Evolutionary conservation across 2,329 filamentous ascomycete genomes (phyloP), one percentile per base, ranked within the genome.

Genomic region (Pseudogymnoascus sp.): DNA sequence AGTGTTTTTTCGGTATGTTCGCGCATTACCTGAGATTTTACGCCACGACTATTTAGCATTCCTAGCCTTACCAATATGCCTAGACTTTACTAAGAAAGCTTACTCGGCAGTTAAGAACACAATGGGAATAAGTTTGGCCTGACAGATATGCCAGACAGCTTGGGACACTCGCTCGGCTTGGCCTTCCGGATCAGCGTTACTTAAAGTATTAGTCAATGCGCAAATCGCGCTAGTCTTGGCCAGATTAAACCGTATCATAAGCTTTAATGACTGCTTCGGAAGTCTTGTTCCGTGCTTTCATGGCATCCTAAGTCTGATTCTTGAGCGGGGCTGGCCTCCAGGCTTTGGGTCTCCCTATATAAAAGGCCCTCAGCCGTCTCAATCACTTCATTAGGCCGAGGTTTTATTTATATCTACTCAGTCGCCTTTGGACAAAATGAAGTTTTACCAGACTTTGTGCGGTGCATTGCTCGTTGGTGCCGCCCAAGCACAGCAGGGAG

Each of bases 401-500:
- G 42, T 29, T 48, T 48, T 48, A 48, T 48, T 48, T 25, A 29
- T 48, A 48, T 48, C 25, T 48, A 8, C 42, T 48, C 21, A 48
- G 7, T 15, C 25, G 25, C 12, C 13, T 15, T 29, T 15, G 8
- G 42, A 48, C 5, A 48, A 48, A 48, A 48, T 48, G 42, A 48
- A 13, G 25, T 48, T 48, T 15, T 48, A 48, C 42, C 42, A 48
- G 13, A 25, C 25, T n/a, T 48, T 48, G 25, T 29, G 25, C 42
- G 25, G 42, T 15, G 42, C 42, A 29, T 29, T 48, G 12, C 42
- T 48, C 42, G 29, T 48, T 15, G 42, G 42, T n/a, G 42, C 42
- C 7, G 42, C 42, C 13, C 42, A 48, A 48, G 42, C 42, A 29
- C 42, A 48, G 42, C 42, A 48, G 27, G 69, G 67, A 31, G 35